Evolutionary conservation across 768 basidiomycete species (phyloP), one percentile per base, ranked within the genome.

Genomic region (Megacollybia marginata): DNA sequence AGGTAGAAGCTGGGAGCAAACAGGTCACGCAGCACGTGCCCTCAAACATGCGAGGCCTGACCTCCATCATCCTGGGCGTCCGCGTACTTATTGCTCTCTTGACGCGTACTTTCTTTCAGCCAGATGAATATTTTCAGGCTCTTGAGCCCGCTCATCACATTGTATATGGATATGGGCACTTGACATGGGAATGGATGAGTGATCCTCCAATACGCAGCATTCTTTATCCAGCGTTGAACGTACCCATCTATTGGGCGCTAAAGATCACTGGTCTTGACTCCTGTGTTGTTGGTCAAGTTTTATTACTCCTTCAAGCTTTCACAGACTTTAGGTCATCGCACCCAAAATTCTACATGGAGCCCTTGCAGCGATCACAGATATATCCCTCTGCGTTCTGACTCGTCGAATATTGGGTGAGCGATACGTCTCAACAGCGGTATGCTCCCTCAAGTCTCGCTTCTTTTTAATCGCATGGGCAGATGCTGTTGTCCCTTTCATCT

Each of bases 71-170:
- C 33, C 52, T 74, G 47, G 48, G 57, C 18, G 59, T 81, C 54
- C 81, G 88, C 43, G 63, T 88, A 46, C 51, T 68, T 8, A 69
- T 89, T 42, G 85, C 90, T 0, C 61, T 94, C 32, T 66, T 69
- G 36, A 93, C 91, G 0, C 75, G 76, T 48, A 91, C 93, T 4
- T 88, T 87, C 69, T 98, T 98, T 63, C 94, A 97, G 63, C 93
- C 96, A 9, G 96, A 99, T 65, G 96, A 98, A 66, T 95, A 88
- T 65, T 97, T 87, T 58, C 96, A 99, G 62, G 79, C 92, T 6
- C 75, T 98, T 42, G 96, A 99, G 62, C 87, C 90, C 43, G 96
- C 96, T 0, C 88, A 98, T 63, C 75, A 74, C 49, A 67, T 83
- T 40, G 90, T 96, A 46, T 98, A 91, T 62, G 92, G 93, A 43